Percentiles rank a stretch among this genome's conserved stretches.
Evolutionary conservation across 1,284 basidiomycete species (phyloP).

Genomic region (Macrocystidia cucumis): DNA sequence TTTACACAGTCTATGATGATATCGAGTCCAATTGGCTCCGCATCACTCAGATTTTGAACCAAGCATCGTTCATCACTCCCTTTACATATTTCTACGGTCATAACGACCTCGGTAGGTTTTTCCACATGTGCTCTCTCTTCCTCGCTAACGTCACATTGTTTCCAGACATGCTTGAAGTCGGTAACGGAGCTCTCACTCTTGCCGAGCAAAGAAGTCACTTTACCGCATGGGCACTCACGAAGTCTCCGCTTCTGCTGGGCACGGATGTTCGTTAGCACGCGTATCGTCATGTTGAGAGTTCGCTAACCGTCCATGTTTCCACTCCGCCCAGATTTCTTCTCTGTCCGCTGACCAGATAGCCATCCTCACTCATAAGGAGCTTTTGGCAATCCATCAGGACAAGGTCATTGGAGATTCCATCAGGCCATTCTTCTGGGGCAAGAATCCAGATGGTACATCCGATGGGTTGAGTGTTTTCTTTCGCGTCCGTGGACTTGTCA

Average conservation of each 20-base stretch:
- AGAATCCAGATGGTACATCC: constrained; percentile 19
- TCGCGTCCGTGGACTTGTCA: constrained; percentile 14
- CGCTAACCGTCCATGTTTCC: neutral
- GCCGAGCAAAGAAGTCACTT: constrained; percentile 17
- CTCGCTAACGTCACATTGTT: neutral
- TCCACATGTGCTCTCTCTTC: neutral
- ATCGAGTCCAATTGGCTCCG: constrained; percentile 16
- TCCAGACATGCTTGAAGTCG: constrained; percentile 19
- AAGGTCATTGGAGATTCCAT: constrained; percentile 16
- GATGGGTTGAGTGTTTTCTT: no score
- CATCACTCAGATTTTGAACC: constrained; percentile 17
- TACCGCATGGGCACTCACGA: constrained; percentile 16
- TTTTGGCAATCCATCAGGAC: constrained; percentile 19
- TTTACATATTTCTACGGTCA: constrained; percentile 16
- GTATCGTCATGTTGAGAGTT: neutral
- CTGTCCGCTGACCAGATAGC: constrained; percentile 14
- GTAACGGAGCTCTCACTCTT: constrained; percentile 15
- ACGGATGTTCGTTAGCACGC: constrained; percentile 14
- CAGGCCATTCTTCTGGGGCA: constrained; percentile 21
- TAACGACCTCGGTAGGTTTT: constrained; percentile 15
- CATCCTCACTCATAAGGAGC: constrained; percentile 17
- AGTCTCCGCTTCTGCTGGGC: constrained; percentile 17
- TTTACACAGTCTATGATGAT: constrained; percentile 14
- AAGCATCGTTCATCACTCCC: constrained; percentile 18
- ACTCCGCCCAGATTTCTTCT: constrained; percentile 12